A percentile compares a stretch with the other conserved stretches of the same genome.
Conservation (phyloP, 306 rosid genomes). For the Casuarina glauca region DNA sequence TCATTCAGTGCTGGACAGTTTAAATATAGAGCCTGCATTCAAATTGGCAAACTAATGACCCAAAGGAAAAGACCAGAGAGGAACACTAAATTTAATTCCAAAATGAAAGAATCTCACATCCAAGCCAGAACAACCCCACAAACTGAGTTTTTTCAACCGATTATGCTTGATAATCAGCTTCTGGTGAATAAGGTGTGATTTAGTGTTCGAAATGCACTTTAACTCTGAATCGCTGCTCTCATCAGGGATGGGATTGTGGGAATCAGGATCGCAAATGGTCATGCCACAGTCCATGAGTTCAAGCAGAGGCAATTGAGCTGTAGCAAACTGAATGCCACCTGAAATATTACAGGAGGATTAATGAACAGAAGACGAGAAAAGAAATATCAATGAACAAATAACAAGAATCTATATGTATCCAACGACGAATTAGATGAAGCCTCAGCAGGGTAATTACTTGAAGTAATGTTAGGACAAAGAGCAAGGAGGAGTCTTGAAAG, state of each 20-base stretch:
- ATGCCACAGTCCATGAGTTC: conserved; percentile 98
- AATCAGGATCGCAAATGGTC: conserved; percentile 80
- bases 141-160: conserved; percentile 80
- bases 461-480: conserved; percentile 88
- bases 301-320: conserved; percentile 86
- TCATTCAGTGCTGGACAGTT: conserved; percentile 83
- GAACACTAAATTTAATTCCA: conserved; percentile 6
- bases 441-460: conserved; percentile 60
- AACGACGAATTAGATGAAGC: not conserved
- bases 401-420: not conserved
- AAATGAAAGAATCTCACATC: conserved; percentile 60
- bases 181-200: conserved; percentile 60
- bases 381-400: conserved; percentile 11
- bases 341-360: conserved; percentile 28
- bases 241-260: conserved; percentile 35
- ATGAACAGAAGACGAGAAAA: conserved; percentile 23
- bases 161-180: conserved; percentile 85
- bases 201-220: conserved; percentile 39
- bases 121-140: conserved; percentile 97
- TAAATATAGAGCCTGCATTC: conserved; percentile 78
- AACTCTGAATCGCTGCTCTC: conserved; percentile 35
- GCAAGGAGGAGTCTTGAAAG: conserved; percentile 86
- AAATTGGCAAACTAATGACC: conserved; percentile 29
- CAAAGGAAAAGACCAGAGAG: conserved; percentile 16
- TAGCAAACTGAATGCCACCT: conserved; percentile 96